Percentiles rank a stretch among this genome's conserved stretches.
Conservation (phyloP, 2,329 filamentous ascomycete species). For the Claviceps arundinis region DNA sequence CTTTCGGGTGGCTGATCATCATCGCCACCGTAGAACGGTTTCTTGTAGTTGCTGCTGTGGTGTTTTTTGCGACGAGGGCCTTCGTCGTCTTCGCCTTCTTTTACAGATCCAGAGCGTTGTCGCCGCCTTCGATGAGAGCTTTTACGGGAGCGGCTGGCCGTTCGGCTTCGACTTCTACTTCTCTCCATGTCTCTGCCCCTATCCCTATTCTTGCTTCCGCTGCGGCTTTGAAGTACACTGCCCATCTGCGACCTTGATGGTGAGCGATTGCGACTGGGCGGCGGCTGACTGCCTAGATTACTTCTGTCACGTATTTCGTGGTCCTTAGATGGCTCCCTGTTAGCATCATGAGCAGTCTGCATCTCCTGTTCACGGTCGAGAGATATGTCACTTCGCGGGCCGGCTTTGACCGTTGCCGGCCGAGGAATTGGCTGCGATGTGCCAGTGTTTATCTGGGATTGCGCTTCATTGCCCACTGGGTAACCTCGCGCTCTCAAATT, state of each 20-base stretch:
- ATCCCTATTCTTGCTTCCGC: conserved; percentile 14
- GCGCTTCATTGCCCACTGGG: conserved; percentile 30
- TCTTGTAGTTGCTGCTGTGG: conserved; percentile 23
- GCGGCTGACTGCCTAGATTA: conserved; percentile 10
- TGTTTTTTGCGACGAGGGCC: conserved; percentile 37
- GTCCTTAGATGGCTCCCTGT: conserved; percentile 19
- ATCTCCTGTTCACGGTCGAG: conserved; percentile 23
- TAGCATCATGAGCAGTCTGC: conserved; percentile 13
- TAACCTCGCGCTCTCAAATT: conserved; percentile 44
- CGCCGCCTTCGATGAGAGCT: conserved; percentile 37
- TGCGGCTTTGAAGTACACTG: conserved; percentile 15
- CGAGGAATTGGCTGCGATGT: conserved; percentile 4
- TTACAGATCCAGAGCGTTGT: conserved; percentile 40
- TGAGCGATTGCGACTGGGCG: conserved; percentile 13
- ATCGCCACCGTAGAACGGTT: conserved; percentile 30
- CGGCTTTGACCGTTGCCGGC: conserved; percentile 6
- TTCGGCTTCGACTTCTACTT: conserved; percentile 13
- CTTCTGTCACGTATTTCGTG: conserved; percentile 14
- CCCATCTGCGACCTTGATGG: conserved; percentile 22
- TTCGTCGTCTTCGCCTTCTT: conserved; percentile 33
- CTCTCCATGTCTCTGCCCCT: conserved; percentile 2
- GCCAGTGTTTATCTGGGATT: conserved; percentile 13
- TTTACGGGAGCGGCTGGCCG: conserved; percentile 24
- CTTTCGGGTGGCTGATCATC: conserved; percentile 26
- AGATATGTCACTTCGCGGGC: conserved; percentile 34